These are phyloP conservation scores for Cordyceps cicadae DNA, from an alignment of 2,329 filamentous ascomycete species.

Conservation along the genomic window DNA sequence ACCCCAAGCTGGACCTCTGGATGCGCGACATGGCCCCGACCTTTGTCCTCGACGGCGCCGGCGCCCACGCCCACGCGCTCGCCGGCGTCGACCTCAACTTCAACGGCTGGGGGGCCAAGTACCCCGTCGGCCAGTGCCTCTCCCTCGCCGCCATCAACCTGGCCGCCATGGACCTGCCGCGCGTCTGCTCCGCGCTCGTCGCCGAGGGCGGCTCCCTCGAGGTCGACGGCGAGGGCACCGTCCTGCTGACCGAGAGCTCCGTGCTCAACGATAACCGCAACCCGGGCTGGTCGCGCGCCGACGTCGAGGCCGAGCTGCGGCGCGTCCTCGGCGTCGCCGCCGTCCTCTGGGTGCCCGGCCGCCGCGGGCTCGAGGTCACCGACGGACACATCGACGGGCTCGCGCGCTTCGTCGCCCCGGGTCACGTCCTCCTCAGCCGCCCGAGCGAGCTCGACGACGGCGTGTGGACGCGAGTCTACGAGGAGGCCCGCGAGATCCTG, in stretches of 20 bases:
- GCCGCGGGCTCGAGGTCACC: slow-evolving; percentile 17
- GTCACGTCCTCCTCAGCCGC: slow-evolving; percentile 18
- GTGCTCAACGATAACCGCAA: slow-evolving; percentile 24
- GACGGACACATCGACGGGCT: slow-evolving; percentile 24
- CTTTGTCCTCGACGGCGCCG: slow-evolving; percentile 13
- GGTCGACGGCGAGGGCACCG: slow-evolving; percentile 13
- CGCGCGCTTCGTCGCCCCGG: slow-evolving; percentile 19
- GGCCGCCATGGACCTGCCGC: not conserved
- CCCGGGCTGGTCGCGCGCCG: slow-evolving; percentile 13
- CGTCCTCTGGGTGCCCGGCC: slow-evolving; percentile 21
- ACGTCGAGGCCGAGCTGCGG: slow-evolving; percentile 18
- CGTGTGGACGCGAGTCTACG: slow-evolving; percentile 16
- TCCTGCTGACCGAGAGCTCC: slow-evolving; percentile 21
- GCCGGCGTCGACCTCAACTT: slow-evolving; percentile 21
- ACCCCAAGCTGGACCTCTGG: slow-evolving; percentile 19
- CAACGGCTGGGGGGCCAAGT: slow-evolving; percentile 22
- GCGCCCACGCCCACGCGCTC: not conserved
- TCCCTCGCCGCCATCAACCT: slow-evolving; percentile 14
- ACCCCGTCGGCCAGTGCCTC: slow-evolving; percentile 10
- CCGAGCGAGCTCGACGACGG: slow-evolving; percentile 11
- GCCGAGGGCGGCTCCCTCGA: slow-evolving; percentile 21
- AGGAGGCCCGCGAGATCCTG: slow-evolving; percentile 17
- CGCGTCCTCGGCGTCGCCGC: slow-evolving; percentile 19
- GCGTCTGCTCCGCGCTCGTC: slow-evolving; percentile 10
- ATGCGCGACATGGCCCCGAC: slow-evolving; percentile 21